phyloP scores from a whole-genome alignment of 2,329 filamentous ascomycete genomes.

The Apiospora pterosperma region DNA sequence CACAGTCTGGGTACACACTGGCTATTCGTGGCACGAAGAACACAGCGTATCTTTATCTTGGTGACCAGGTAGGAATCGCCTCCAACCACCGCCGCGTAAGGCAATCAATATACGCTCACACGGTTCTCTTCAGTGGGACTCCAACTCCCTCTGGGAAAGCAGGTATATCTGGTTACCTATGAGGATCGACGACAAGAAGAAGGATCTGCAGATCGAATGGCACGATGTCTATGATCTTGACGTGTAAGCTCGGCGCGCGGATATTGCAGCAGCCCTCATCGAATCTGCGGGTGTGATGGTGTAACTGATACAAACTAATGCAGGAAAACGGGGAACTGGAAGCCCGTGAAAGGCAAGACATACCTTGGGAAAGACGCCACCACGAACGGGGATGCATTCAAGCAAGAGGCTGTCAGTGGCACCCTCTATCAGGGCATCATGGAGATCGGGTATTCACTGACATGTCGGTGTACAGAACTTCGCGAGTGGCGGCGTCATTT shows the following conservation, averaged over 20 bases:
- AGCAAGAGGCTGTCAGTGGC: conserved; percentile 45
- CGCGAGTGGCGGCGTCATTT: conserved; percentile 41
- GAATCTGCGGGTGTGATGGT: background rate
- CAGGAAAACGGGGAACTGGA: conserved; percentile 44
- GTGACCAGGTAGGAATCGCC: conserved; percentile 32
- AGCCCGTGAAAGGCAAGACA: conserved; percentile 41
- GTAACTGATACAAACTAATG: background rate
- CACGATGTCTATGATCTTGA: conserved; percentile 54
- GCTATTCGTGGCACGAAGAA: conserved; percentile 44
- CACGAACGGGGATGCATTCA: conserved; percentile 44
- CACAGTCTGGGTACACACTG: conserved; percentile 48
- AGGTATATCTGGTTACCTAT: conserved; percentile 56
- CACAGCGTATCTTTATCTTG: conserved; percentile 49
- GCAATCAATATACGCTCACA: background rate
- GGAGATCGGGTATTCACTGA: background rate
- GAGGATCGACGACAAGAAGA: conserved; percentile 47
- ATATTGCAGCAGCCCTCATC: conserved; percentile 10
- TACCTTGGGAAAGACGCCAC: conserved; percentile 44
- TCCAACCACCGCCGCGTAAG: background rate
- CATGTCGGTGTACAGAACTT: conserved; percentile 33
- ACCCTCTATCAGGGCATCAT: background rate
- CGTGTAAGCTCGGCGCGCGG: conserved; percentile 27
- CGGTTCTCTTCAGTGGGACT: conserved; percentile 39
- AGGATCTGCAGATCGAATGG: conserved; percentile 47
- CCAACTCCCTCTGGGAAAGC: conserved; percentile 53